Conservation (phyloP, 2,329 filamentous ascomycete species). For the Epichloe bromicola region DNA sequence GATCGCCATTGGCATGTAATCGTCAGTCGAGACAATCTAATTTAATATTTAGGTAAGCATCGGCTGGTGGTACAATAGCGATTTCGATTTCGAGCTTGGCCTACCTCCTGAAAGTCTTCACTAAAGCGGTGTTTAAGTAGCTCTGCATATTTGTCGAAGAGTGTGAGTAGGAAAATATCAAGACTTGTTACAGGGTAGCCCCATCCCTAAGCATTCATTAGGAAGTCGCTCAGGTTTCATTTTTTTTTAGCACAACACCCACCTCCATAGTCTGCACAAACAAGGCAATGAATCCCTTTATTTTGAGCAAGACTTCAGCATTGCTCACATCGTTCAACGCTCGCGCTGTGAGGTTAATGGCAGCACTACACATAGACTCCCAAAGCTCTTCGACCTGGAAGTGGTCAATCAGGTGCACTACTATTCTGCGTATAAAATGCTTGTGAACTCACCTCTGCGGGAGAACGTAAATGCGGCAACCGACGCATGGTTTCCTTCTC, state of each 20-base stretch:
- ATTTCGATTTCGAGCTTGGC: constrained; percentile 1
- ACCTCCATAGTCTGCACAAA: constrained; percentile 99
- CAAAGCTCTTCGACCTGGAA: constrained; percentile 88
- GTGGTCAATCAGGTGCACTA: not conserved
- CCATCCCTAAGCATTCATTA: constrained; percentile 75
- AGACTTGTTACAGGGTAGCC: constrained; percentile 72
- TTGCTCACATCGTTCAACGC: constrained; percentile 70
- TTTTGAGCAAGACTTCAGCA: constrained; percentile 81
- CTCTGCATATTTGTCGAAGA: constrained; percentile 91
- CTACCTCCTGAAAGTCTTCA: constrained; percentile 84
- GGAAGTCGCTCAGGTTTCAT: constrained; percentile 42
- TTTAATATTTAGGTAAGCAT: not conserved
- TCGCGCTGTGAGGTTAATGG: constrained; percentile 69
- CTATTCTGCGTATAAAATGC: not conserved
- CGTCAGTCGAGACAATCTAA: constrained; percentile 72
- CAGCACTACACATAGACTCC: constrained; percentile 92
- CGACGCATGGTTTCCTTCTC: constrained; percentile 88
- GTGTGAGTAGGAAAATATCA: constrained; percentile 70
- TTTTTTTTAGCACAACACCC: constrained; percentile 47
- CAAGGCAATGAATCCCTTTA: constrained; percentile 82
- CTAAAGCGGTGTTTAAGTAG: constrained; percentile 84
- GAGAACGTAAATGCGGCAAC: constrained; percentile 70
- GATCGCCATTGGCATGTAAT: constrained; percentile 99
- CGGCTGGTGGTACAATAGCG: not conserved
- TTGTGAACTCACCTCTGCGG: constrained; percentile 54